Evolutionary conservation across 169 alveolate genomes (phyloP).

Genomic region (Cryptosporidium tyzzeri): DNA sequence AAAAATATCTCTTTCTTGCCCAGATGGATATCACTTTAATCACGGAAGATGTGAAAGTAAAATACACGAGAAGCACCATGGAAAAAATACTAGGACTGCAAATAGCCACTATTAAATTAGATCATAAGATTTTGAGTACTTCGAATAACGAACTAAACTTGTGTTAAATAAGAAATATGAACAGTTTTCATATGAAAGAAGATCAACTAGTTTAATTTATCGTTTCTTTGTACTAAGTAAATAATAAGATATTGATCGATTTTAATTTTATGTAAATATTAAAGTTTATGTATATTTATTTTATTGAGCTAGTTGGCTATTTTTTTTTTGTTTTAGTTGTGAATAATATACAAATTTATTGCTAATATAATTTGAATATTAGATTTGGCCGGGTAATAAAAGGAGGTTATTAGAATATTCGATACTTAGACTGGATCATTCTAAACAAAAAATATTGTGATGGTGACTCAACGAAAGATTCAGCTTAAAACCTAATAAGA

Average conservation of each 20-base stretch:
- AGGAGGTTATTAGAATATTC: background rate
- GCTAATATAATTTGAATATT: background rate
- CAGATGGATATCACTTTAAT: slow-evolving; percentile 62
- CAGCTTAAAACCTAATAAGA: background rate
- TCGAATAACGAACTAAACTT: background rate
- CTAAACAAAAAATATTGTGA: too few species aligned
- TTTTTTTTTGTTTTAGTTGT: background rate
- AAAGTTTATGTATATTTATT: background rate
- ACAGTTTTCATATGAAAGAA: background rate
- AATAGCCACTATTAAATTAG: slow-evolving; percentile 54
- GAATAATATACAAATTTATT: too few species aligned
- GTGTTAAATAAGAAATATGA: background rate
- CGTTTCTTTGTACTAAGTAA: background rate
- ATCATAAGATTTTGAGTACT: slow-evolving; percentile 38
- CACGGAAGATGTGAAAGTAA: slow-evolving; percentile 73
- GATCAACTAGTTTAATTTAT: background rate
- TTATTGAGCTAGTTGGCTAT: background rate
- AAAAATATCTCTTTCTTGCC: slow-evolving; percentile 68
- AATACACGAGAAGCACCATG: slow-evolving; percentile 63
- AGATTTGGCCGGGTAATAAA: too few species aligned
- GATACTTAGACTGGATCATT: background rate
- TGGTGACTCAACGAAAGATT: too few species aligned
- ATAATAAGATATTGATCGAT: slow-evolving; percentile 21
- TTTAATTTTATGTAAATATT: background rate
- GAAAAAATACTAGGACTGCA: slow-evolving; percentile 65